phyloP scores from a whole-genome alignment of 805 yeast genomes.

The Wickerhamiella alocasiicola region DNA sequence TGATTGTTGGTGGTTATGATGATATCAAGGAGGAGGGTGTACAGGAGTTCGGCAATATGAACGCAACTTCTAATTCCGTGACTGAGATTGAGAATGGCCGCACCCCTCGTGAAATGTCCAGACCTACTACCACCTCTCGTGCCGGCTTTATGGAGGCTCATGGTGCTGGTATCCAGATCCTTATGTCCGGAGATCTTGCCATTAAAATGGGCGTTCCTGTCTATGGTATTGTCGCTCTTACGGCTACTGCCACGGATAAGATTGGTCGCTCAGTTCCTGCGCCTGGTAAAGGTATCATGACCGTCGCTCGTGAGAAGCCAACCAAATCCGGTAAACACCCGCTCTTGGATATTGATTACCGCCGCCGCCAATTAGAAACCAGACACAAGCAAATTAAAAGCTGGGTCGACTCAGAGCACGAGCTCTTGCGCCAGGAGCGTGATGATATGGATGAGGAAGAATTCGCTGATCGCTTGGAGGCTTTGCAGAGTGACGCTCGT shows the following conservation, averaged over 20 bases:
- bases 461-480: conserved; percentile 75
- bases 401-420: conserved; percentile 79
- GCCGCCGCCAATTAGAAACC: conserved; percentile 76
- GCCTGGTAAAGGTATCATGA: conserved; percentile 98
- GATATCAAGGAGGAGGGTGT: conserved; percentile 99
- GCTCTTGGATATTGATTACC: conserved; percentile 78
- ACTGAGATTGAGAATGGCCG: conserved; percentile 91
- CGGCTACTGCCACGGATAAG: conserved; percentile 96
- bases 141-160: conserved; percentile 99
- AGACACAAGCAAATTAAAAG: conserved; percentile 64
- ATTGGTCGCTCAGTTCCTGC: conserved; percentile 99
- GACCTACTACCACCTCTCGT: conserved; percentile 95
- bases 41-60: conserved; percentile 96
- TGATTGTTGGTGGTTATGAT: conserved; percentile 97
- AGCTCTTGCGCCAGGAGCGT: conserved; percentile 58
- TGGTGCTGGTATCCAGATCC: conserved; percentile 96
- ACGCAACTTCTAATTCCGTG: conserved; percentile 84
- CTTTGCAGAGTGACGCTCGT: conserved; percentile 69
- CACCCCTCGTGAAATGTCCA: conserved; percentile 96
- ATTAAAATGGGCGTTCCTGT: conserved; percentile 98
- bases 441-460: conserved; percentile 37
- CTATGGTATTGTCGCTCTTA: conserved; percentile 84
- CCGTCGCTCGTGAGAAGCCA: conserved; percentile 76
- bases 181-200: conserved; percentile 92
- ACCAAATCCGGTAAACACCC: conserved; percentile 63